Base-by-base conservation (phyloP, 345 rosid genomes). In the Schrenkiella parvula region DNA sequence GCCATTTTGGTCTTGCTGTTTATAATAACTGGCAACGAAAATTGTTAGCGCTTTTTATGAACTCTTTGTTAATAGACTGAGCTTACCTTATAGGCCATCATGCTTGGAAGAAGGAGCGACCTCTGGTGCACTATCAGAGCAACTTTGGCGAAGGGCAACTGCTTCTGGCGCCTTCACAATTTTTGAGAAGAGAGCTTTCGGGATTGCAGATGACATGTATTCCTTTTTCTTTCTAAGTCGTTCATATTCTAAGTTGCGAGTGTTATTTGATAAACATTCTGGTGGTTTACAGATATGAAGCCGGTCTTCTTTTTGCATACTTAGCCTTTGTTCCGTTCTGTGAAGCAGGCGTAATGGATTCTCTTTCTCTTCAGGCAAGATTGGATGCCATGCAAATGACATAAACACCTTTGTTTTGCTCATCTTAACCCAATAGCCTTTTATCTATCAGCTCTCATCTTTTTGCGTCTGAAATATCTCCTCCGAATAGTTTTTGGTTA, bases 191-290 rank as follows among this genome's bases (percentile, higher is more conserved):
- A 82, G 92, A 80, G 80, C 91, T 63, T 93, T 90, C 41, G 98
- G 95, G 77, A 82, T 93, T 80, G 97, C 98, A 55, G 98, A 93
- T 80, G 98, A 90, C 83, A 87, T 93, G 97, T 93, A 84, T 65
- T 69, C 48, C 46, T 41, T 69, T 60, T 43, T 15, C 63, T 68
- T 61, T 32, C 48, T 15, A 10, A 23, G 68, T 61, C 18, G 29
- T 78, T 26, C 50, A 50, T 54, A 34, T 21, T 18, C 57, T 57
- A 14, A 7, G 6, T 52, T 73, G 19, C 13, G 19, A 56, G 31
- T 55, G 37, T n/a, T 70, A 13, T 28, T 46, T 39, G 60, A 55
- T 68, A 61, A 46, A 29, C 50, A 70, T 73, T 52, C 67, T 56
- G 64, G 35, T 73, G 64, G 70, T 70, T 63, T 71, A 23, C 77